phyloP scores from a whole-genome alignment of 1,139 yeast species.

The Taphrina deformans region DNA sequence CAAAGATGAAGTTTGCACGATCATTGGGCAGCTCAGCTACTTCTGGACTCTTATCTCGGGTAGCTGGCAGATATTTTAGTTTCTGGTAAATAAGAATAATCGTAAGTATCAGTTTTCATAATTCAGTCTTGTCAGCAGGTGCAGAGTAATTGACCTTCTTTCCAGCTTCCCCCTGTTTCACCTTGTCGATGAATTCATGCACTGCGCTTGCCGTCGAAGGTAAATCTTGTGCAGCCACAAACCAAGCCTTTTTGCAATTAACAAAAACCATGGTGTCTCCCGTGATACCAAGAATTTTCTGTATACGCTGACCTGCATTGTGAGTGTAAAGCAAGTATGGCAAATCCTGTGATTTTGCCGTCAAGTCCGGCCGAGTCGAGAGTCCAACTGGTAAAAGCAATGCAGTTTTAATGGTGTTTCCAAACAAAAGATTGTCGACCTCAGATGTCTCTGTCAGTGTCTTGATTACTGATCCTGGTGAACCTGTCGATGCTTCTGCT shows the following conservation, averaged over 20 bases:
- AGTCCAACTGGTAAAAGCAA: background rate
- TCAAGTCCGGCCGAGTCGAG: background rate
- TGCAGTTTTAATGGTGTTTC: background rate
- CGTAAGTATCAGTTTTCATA: background rate
- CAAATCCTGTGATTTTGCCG: background rate
- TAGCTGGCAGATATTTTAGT: conserved; percentile 18
- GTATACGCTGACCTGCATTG: background rate
- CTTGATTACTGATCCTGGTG: background rate
- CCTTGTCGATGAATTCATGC: conserved; percentile 20
- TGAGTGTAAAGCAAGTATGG: background rate
- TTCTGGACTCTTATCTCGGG: conserved; percentile 23
- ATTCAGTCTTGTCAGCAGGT: background rate
- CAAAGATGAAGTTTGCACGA: conserved; percentile 34
- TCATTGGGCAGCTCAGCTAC: conserved; percentile 22
- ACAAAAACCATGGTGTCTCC: background rate
- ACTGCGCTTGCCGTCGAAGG: background rate
- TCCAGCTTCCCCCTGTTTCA: conserved; percentile 21
- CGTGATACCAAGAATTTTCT: background rate
- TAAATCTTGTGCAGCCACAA: background rate
- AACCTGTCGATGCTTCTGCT: background rate
- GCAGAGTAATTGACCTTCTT: background rate
- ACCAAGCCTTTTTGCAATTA: conserved; percentile 20
- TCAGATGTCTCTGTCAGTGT: background rate
- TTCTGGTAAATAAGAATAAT: conserved; percentile 4
- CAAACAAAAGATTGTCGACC: background rate